These are phyloP conservation scores for Trametes sanguinea DNA, from an alignment of 768 basidiomycete species.

Conservation along the genomic window DNA sequence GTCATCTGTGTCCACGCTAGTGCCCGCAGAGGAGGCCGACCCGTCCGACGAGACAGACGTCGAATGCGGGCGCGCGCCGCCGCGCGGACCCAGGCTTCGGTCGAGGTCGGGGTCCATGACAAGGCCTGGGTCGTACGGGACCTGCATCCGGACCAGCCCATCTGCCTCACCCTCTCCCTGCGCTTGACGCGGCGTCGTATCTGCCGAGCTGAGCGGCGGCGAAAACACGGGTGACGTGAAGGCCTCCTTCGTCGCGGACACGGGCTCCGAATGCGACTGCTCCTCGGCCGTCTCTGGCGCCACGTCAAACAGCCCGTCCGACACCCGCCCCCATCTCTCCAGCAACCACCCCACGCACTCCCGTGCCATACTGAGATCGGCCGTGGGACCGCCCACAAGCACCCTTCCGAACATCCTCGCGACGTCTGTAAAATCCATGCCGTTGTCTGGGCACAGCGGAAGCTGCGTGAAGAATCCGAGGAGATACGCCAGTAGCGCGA, in stretches of 20 bases:
- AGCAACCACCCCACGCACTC: slow-evolving; percentile 32
- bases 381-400: slow-evolving; percentile 38
- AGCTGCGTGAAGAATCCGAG: slow-evolving; percentile 53
- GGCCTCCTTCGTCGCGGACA: neutral
- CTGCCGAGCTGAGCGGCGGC: neutral
- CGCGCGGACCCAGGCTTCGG: neutral
- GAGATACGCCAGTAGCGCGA: slow-evolving; percentile 48
- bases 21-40: slow-evolving; percentile 2
- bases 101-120: neutral
- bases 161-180: neutral
- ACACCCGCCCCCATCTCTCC: slow-evolving; percentile 21
- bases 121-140: slow-evolving; percentile 1
- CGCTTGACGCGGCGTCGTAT: neutral
- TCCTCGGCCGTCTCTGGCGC: neutral
- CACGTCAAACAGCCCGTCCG: slow-evolving; percentile 19
- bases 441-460: slow-evolving; percentile 52
- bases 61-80: slow-evolving; percentile 9
- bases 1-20: neutral
- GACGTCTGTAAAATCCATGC: slow-evolving; percentile 46
- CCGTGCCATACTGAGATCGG: neutral
- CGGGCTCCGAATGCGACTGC: neutral
- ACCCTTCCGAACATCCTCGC: slow-evolving; percentile 48
- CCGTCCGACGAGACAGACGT: slow-evolving; percentile 12
- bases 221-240: neutral
- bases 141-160: neutral